These are phyloP conservation scores for Puccinia polysora DNA, from an alignment of 1,284 basidiomycete species.

Conservation along the genomic window DNA sequence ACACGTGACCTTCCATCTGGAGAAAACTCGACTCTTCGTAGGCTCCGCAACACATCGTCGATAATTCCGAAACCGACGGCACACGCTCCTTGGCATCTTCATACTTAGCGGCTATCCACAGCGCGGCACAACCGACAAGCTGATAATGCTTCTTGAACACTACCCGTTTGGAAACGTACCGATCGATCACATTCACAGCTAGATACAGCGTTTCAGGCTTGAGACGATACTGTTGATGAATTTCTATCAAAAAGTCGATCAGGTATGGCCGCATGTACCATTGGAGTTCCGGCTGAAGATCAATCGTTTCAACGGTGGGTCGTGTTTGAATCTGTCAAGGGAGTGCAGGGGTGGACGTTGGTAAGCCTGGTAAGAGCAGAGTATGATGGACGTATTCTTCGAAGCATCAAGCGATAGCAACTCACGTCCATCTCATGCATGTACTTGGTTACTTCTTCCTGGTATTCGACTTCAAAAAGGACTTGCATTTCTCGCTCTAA, in stretches of 20 bases:
- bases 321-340: constrained; percentile 29
- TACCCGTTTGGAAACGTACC: constrained; percentile 95
- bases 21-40: constrained; percentile 95
- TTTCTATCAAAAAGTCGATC: constrained; percentile 97
- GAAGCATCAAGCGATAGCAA: constrained; percentile 44
- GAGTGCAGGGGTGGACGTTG: not conserved
- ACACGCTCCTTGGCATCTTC: constrained; percentile 99
- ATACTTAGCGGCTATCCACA: constrained; percentile 99
- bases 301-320: constrained; percentile 88
- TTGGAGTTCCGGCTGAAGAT: constrained; percentile 90
- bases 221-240: constrained; percentile 92
- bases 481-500: constrained; percentile 54
- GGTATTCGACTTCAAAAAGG: constrained; percentile 81
- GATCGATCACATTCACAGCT: constrained; percentile 96
- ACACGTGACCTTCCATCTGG: constrained; percentile 92
- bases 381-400: constrained; percentile 19
- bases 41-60: constrained; percentile 86
- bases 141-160: constrained; percentile 99
- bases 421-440: constrained; percentile 98
- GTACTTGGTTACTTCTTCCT: constrained; percentile 82
- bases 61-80: constrained; percentile 86
- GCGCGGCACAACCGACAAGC: constrained; percentile 92
- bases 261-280: constrained; percentile 91
- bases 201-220: constrained; percentile 98
- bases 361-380: not conserved